Evolutionary conservation across 257 asterid species (phyloP).

Genomic region (Striga asiatica): DNA sequence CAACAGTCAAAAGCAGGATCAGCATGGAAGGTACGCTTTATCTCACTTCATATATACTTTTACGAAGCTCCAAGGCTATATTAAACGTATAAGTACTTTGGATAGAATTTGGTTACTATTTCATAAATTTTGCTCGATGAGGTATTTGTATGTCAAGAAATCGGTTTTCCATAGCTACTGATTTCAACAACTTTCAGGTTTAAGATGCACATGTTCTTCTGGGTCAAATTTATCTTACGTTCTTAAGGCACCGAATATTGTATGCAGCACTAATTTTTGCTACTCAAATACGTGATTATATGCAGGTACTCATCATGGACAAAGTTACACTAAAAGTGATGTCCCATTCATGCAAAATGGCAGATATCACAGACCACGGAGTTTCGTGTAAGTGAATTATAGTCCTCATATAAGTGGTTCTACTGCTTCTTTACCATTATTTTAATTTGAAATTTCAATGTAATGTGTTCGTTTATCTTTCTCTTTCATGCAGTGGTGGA

Average conservation of each 20-base stretch:
- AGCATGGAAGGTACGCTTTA: slow-evolving; percentile 75
- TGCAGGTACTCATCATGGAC: slow-evolving; percentile 98
- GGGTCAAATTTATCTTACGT: no score
- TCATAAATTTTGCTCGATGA: no score
- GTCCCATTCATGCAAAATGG: slow-evolving; percentile 96
- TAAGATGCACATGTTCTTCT: no score
- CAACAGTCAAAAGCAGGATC: slow-evolving; percentile 59
- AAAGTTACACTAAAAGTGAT: slow-evolving; percentile 89
- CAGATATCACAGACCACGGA: slow-evolving; percentile 93
- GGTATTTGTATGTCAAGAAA: no score
- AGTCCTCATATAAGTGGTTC: no score
- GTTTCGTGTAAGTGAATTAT: slow-evolving; percentile 63
- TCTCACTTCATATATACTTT: no score
- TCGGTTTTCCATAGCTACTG: no score
- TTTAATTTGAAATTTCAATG: background rate
- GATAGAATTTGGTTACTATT: no score
- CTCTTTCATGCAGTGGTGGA: slow-evolving; percentile 77
- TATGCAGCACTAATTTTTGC: background rate
- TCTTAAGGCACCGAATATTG: background rate
- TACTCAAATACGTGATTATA: background rate
- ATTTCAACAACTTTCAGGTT: no score
- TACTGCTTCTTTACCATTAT: no score
- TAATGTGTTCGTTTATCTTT: background rate
- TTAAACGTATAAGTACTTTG: no score
- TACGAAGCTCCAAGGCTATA: no score